These are phyloP conservation scores for Kwoniella newhampshirensis DNA, from an alignment of 768 basidiomycete species.

Conservation along the genomic window DNA sequence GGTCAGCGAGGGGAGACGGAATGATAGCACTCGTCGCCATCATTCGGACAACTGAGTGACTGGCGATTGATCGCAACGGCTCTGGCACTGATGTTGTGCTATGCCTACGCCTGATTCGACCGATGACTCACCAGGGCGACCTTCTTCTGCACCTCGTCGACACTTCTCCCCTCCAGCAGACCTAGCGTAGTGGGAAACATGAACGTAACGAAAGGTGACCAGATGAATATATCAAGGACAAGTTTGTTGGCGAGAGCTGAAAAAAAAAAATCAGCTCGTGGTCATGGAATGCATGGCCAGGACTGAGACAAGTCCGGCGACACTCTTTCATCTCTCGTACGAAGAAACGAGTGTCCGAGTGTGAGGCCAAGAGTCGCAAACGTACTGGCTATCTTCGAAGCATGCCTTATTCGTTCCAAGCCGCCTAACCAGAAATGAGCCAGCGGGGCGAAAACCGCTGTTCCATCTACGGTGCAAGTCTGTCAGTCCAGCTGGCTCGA, in stretches of 20 bases:
- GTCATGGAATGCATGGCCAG: not conserved
- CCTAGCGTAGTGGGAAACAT: conserved; percentile 44
- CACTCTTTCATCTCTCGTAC: not conserved
- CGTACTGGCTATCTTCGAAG: conserved; percentile 32
- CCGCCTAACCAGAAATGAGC: conserved; percentile 44
- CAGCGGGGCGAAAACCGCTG: conserved; percentile 49
- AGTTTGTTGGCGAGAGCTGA: conserved; percentile 36
- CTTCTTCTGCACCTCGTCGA: conserved; percentile 41
- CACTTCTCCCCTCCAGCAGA: conserved; percentile 41
- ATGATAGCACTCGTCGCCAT: no score
- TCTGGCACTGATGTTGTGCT: no score
- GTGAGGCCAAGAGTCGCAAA: no score
- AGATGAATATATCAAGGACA: conserved; percentile 35
- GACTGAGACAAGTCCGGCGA: no score
- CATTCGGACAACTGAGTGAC: no score
- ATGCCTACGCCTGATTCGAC: no score
- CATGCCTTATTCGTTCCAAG: conserved; percentile 34
- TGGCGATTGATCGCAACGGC: no score
- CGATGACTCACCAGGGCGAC: conserved; percentile 39
- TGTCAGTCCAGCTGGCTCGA: no score
- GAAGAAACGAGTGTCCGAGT: no score
- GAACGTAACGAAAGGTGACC: conserved; percentile 46
- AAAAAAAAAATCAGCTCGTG: not conserved
- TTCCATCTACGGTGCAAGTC: no score
- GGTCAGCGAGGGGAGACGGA: not conserved